Evolutionary conservation across 805 yeast genomes (phyloP).

Genomic region (Torulaspora franciscae): DNA sequence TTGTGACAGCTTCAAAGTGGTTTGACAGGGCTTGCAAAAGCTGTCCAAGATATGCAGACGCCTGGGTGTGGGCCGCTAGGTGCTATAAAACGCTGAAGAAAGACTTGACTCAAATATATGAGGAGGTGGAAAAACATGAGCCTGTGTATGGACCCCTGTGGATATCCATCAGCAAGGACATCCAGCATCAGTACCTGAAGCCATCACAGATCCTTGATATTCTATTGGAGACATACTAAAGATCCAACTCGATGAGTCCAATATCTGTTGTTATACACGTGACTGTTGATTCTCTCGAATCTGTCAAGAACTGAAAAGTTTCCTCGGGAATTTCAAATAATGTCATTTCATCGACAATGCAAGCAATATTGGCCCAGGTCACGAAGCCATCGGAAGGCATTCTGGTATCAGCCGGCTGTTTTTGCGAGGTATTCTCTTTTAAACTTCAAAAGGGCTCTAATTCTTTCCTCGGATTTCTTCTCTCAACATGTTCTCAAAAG

Average conservation of each 20-base stretch:
- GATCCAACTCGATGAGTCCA: too few relatives aligned
- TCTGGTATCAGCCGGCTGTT: slow-evolving; percentile 1
- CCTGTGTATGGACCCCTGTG: slow-evolving; percentile 63
- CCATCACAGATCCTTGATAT: slow-evolving; percentile 40
- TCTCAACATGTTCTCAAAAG: slow-evolving; percentile 2
- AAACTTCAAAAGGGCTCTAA: neutral
- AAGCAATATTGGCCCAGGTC: neutral
- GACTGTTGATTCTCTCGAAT: neutral
- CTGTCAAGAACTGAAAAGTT: slow-evolving; percentile 9
- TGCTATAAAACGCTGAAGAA: slow-evolving; percentile 38
- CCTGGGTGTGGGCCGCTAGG: slow-evolving; percentile 62
- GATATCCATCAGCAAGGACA: slow-evolving; percentile 48
- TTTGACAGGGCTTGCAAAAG: slow-evolving; percentile 60
- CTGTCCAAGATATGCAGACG: slow-evolving; percentile 63
- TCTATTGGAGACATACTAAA: neutral
- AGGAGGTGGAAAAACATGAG: slow-evolving; percentile 40
- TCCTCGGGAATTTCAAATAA: slow-evolving; percentile 25
- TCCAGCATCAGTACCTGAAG: slow-evolving; percentile 42
- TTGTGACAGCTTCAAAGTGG: slow-evolving; percentile 64
- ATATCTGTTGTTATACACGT: neutral
- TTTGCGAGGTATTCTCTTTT: neutral
- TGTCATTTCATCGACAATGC: neutral
- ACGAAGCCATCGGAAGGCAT: neutral
- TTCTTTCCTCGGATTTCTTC: neutral
- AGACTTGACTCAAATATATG: slow-evolving; percentile 3